Evolutionary conservation across 192 early-diverging fungal species (phyloP), one percentile per base, ranked within the genome.

Genomic region (Phlyctochytrium arcticum): DNA sequence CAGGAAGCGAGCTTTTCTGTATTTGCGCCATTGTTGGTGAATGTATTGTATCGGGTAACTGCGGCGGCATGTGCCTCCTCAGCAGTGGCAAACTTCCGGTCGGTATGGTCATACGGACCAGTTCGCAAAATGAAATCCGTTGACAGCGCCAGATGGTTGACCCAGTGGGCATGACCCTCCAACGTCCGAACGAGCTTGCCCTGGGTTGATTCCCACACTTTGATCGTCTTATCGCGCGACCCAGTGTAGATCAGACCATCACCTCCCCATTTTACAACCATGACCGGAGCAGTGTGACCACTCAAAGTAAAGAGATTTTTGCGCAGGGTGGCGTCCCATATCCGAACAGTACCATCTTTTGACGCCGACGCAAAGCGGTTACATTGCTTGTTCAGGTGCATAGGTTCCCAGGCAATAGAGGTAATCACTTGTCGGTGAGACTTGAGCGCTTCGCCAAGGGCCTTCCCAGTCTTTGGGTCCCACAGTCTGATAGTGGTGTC

Each of bases 251-350:
- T 82, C 46, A 92, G 77, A 0, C 94, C 94, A 39, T 96, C 91
- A 29, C 94, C 96, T 53, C 93, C 96, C 94, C 96, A 98, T 69
- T 92, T 91, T 17, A 97, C 87, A 74, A 91, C 91, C 48, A 92
- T 96, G 7, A 97, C 90, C 0, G 94, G 90, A 0, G 89, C 90
- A 0, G 94, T 98, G 72, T 98, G 96, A 48, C 90, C 87, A 1
- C 90, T 72, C 51, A 98, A 82, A 3, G 90, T 85, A 30, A 94
- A 82, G 27, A 91, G 48, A 50, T 88, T 75, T 37, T 84, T 81
- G 10, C 93, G 83, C 26, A 85, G 71, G n/a, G 77, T 78, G 0
- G 90, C 87, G 74, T 98, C 89, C 96, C 96, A 98, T 26, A 99
- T 81, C 31, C 92, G 85, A 35, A 97, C 89, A 0, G 94, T 96